A percentile compares a stretch with the other conserved stretches of the same genome.
These are phyloP conservation scores for Backusella liffmaniae DNA, from an alignment of 192 early-diverging fungal genomes.

Conservation along the genomic window DNA sequence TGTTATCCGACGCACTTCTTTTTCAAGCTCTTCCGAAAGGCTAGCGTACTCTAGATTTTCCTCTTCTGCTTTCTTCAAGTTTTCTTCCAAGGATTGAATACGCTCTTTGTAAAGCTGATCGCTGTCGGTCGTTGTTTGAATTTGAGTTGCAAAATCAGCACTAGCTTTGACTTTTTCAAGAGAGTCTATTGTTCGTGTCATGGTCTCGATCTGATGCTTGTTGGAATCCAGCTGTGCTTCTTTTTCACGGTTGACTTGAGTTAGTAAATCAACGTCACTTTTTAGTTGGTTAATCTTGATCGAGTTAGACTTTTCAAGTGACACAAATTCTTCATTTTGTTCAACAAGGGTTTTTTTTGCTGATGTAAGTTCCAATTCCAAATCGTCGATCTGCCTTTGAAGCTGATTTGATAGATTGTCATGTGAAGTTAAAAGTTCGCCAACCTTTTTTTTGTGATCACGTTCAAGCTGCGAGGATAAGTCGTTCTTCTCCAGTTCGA, in stretches of 20 bases:
- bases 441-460: neutral
- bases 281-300: neutral
- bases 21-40: conserved; percentile 10
- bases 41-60: conserved; percentile 15
- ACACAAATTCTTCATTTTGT: neutral
- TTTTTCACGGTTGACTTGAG: neutral
- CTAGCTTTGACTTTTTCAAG: conserved; percentile 9
- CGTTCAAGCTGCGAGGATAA: neutral
- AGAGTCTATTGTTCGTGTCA: neutral
- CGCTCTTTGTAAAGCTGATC: neutral
- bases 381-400: neutral
- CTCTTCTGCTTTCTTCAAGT: neutral
- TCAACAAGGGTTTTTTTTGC: neutral
- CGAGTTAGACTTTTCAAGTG: neutral
- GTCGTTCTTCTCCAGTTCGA: neutral
- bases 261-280: neutral
- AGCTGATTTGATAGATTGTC: neutral
- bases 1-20: conserved; percentile 13
- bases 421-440: neutral
- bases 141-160: neutral
- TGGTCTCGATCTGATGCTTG: neutral
- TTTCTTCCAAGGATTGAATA: neutral
- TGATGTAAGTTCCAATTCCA: neutral
- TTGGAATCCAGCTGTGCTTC: neutral
- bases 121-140: conserved; percentile 4